Conservation (phyloP, 2,329 filamentous ascomycete genomes). For the Gyromitra esculenta region DNA sequence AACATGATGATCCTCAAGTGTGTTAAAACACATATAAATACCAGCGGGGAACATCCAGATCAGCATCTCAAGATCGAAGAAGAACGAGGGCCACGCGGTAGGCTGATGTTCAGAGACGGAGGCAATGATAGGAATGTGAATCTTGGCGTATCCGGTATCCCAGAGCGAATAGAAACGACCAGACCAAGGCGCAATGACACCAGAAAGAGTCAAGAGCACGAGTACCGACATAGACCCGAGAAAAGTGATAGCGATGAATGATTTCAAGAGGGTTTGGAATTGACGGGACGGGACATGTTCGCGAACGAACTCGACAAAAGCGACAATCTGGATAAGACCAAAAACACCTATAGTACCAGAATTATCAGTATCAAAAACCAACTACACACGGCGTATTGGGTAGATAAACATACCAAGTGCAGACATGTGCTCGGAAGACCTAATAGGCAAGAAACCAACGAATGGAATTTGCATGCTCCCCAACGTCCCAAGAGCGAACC, state of each 20-base stretch:
- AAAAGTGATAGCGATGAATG: constrained; percentile 75
- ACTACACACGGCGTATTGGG: neutral
- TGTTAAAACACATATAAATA: constrained; percentile 97
- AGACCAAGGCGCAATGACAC: constrained; percentile 95
- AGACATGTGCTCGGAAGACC: constrained; percentile 98
- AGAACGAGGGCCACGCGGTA: constrained; percentile 98
- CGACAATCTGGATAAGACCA: constrained; percentile 91
- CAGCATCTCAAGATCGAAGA: constrained; percentile 97
- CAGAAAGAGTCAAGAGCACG: constrained; percentile 82
- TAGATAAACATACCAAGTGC: constrained; percentile 70
- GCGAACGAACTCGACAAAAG: constrained; percentile 88
- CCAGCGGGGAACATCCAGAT: constrained; percentile 99
- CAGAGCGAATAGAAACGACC: constrained; percentile 99
- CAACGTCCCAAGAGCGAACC: constrained; percentile 95
- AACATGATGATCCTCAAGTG: constrained; percentile 93
- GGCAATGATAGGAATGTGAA: constrained; percentile 98
- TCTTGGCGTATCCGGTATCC: constrained; percentile 98
- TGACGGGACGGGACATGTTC: constrained; percentile 90
- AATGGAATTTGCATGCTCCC: constrained; percentile 99
- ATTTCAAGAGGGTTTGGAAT: constrained; percentile 87
- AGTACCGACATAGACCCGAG: constrained; percentile 77
- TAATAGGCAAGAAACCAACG: constrained; percentile 94
- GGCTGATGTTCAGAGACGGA: constrained; percentile 99
- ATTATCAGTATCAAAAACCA: neutral
- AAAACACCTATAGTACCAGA: constrained; percentile 75